Evolutionary conservation across 345 rosid species (phyloP), one percentile per base, ranked within the genome.

Genomic region (Brassica incana): DNA sequence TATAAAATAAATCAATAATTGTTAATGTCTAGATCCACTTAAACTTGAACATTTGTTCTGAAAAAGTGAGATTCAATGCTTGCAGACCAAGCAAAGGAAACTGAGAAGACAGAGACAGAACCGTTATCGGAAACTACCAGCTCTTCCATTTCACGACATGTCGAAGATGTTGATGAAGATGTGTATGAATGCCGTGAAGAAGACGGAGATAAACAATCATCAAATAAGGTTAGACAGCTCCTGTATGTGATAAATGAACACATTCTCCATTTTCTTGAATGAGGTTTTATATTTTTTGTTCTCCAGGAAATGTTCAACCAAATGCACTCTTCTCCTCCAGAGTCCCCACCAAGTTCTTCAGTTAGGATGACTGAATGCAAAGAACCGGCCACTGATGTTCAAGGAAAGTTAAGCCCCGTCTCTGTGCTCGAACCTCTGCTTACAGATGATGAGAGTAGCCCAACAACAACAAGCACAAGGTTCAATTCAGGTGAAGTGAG

Each of bases 341-440:
- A 35, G 23, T 68, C 74, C 48, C 79, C 80, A 64, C 38, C 30
- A 69, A 48, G 52, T 69, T 86, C 87, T 80, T 67, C 81, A 9
- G 72, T 71, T 68, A 86, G 68, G 77, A 81, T 80, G 77, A 78
- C 35, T 33, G 86, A 88, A 63, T 81, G 83, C 83, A 83, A 69
- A 38, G 94, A 86, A 67, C 48, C 76, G 69, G 75, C 78, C 62
- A 75, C 64, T 38, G 93, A 91, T n/a, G 71, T 78, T 16, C 83
- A 76, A 29, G 97, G 88, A 50, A 88, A 88, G 63, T 87, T 88
- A 71, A 95, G 97, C 86, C 99, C 97, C 2, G 87, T 91, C 62
- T 95, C 97, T 80, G 97, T 92, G 77, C 94, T 92, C 43, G 99
- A 92, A 76, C 88, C 87, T 20, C 65, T 80, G 56, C 90, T 83